A percentile compares a stretch with the other conserved stretches of the same genome.
phyloP scores from a whole-genome alignment of 2,329 filamentous ascomycete genomes.

The Microascus cirrosus region DNA sequence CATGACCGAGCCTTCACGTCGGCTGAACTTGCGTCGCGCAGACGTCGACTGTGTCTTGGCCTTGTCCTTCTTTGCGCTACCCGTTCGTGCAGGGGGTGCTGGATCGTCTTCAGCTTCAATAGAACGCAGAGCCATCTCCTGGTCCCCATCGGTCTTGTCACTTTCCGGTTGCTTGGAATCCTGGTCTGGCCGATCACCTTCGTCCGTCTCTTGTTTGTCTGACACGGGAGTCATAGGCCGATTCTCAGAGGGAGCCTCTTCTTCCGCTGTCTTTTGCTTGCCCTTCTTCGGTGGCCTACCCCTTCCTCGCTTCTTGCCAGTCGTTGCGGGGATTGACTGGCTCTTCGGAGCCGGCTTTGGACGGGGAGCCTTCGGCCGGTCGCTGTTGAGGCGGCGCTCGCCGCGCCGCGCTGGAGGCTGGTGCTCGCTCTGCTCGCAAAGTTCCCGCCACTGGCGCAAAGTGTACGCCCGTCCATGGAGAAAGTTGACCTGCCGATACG shows the following conservation, averaged over 20 bases:
- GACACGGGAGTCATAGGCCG: conserved; percentile 50
- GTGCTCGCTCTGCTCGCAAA: conserved; percentile 91
- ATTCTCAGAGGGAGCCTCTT: conserved; percentile 26
- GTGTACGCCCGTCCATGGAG: conserved; percentile 95
- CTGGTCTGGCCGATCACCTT: conserved; percentile 8
- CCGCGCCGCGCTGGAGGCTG: conserved; percentile 88
- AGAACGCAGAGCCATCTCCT: conserved; percentile 24
- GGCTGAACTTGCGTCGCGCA: conserved; percentile 77
- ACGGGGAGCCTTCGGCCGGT: conserved; percentile 34
- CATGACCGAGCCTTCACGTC: conserved; percentile 63
- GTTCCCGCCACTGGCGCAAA: conserved; percentile 84
- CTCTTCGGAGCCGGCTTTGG: conserved; percentile 14
- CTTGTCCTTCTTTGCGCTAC: conserved; percentile 37
- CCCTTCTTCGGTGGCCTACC: conserved; percentile 26
- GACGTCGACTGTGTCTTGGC: conserved; percentile 63
- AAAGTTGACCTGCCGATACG: conserved; percentile 94
- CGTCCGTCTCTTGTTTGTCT: conserved; percentile 23
- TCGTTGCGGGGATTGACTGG: background rate
- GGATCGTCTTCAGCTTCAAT: conserved; percentile 28
- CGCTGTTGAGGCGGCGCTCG: conserved; percentile 56
- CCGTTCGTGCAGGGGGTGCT: conserved; percentile 28
- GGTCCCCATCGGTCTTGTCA: conserved; percentile 26
- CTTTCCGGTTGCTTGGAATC: background rate
- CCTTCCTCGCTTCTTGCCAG: conserved; percentile 25
- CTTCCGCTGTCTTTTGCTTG: conserved; percentile 25